These are phyloP conservation scores for Pseudogymnoascus pannorum DNA, from an alignment of 2,329 filamentous ascomycete species.

Conservation along the genomic window DNA sequence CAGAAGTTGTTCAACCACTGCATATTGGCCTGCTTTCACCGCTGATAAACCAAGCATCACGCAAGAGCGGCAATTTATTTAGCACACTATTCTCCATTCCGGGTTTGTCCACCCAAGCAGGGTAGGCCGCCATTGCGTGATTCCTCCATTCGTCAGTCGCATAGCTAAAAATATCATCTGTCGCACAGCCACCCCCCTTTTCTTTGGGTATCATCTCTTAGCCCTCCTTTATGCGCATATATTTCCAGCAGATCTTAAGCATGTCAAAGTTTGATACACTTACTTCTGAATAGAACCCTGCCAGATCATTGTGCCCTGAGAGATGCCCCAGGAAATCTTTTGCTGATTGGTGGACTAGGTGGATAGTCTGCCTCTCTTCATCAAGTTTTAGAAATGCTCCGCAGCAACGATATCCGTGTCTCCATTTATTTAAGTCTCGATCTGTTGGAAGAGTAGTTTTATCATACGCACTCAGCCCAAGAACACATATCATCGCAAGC, in stretches of 20 bases:
- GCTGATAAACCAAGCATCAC: background rate
- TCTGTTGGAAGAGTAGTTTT: background rate
- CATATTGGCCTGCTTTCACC: background rate
- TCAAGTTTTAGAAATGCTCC: constrained; percentile 29
- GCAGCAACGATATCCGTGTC: constrained; percentile 17
- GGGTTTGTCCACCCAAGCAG: background rate
- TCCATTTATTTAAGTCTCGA: background rate
- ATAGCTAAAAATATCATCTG: background rate
- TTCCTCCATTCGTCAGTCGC: background rate
- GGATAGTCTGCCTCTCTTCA: constrained; percentile 17
- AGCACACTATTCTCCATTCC: background rate
- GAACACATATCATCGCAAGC: background rate
- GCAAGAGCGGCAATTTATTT: background rate
- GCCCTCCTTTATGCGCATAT: background rate
- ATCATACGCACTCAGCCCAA: background rate
- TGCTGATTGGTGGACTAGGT: constrained; percentile 28
- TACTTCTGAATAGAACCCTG: background rate
- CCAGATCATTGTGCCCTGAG: background rate
- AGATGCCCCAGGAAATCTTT: constrained; percentile 26
- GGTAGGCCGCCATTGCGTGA: background rate
- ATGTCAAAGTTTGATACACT: background rate
- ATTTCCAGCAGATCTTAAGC: background rate
- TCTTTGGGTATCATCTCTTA: background rate
- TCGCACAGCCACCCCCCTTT: background rate
- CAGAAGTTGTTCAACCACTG: background rate